Percentiles rank a stretch among this genome's conserved stretches.
phyloP scores from a whole-genome alignment of 2,329 filamentous ascomycete genomes.

The Apiospora marii region DNA sequence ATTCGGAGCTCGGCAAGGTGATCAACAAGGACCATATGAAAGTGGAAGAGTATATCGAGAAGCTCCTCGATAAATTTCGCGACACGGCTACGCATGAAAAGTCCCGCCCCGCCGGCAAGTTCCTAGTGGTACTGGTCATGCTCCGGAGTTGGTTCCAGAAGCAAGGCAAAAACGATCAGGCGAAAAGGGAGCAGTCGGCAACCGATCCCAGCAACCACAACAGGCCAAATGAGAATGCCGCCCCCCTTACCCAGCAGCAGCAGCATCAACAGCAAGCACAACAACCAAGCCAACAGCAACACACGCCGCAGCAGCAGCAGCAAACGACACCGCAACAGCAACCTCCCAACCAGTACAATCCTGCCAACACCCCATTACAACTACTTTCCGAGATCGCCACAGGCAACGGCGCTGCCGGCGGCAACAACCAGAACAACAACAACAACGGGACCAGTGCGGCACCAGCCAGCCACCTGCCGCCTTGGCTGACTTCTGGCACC shows the following conservation, averaged over 20 bases:
- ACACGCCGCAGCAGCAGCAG: constrained; percentile 26
- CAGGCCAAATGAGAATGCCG: background rate
- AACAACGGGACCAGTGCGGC: background rate
- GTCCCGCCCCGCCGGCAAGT: constrained; percentile 73
- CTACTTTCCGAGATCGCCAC: constrained; percentile 66
- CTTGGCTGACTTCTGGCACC: constrained; percentile 11
- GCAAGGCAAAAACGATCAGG: constrained; percentile 34
- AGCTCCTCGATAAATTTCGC: constrained; percentile 73
- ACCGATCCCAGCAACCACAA: constrained; percentile 19
- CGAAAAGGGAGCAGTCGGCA: constrained; percentile 30
- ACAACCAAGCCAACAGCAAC: constrained; percentile 14
- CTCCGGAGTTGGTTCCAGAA: constrained; percentile 73
- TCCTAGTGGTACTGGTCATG: constrained; percentile 74
- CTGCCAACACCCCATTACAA: constrained; percentile 61
- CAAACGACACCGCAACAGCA: constrained; percentile 34
- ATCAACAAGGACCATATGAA: constrained; percentile 74
- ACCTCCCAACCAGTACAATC: constrained; percentile 36
- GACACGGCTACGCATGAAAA: constrained; percentile 68
- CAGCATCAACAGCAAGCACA: constrained; percentile 1
- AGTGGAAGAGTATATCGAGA: constrained; percentile 71
- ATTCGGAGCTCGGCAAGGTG: constrained; percentile 73
- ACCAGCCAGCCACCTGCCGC: background rate
- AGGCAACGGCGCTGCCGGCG: constrained; percentile 38
- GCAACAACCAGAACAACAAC: constrained; percentile 27
- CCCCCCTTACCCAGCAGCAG: background rate